phyloP scores from a whole-genome alignment of 2,329 filamentous ascomycete genomes.

The Magnaporthales sp. region DNA sequence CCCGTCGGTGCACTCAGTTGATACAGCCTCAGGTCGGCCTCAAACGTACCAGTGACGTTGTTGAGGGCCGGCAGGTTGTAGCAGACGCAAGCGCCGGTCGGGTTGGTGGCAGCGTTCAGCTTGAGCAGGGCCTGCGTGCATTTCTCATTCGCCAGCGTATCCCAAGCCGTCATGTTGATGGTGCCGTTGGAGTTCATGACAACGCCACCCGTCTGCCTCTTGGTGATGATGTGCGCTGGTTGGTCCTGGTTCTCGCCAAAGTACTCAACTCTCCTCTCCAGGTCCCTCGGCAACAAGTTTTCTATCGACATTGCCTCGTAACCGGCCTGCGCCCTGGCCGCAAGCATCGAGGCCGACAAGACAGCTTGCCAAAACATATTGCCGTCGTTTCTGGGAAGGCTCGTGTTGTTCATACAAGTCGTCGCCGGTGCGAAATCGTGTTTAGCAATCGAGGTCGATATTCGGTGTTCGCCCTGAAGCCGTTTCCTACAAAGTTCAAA shows the following conservation, averaged over 20 bases:
- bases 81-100: conserved; percentile 70
- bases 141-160: conserved; percentile 43
- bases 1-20: conserved; percentile 53
- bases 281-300: conserved; percentile 13
- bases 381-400: background rate
- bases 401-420: background rate
- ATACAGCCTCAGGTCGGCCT: conserved; percentile 69
- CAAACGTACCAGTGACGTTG: conserved; percentile 58
- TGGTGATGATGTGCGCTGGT: conserved; percentile 8
- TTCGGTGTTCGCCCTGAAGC: background rate
- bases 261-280: conserved; percentile 22
- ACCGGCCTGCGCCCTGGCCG: conserved; percentile 24
- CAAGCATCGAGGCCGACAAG: conserved; percentile 25
- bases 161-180: conserved; percentile 49
- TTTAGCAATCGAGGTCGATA: background rate
- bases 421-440: background rate
- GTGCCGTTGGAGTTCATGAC: conserved; percentile 30
- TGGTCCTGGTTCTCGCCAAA: conserved; percentile 13
- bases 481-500: background rate
- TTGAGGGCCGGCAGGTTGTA: conserved; percentile 72
- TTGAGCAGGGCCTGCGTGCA: conserved; percentile 48
- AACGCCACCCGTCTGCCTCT: conserved; percentile 19
- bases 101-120: conserved; percentile 55
- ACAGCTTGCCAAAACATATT: conserved; percentile 27
- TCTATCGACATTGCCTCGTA: conserved; percentile 18